A percentile compares a stretch with the other conserved stretches of the same genome.
phyloP scores from a whole-genome alignment of 2,329 filamentous ascomycete genomes.

The Claviceps digitariae region DNA sequence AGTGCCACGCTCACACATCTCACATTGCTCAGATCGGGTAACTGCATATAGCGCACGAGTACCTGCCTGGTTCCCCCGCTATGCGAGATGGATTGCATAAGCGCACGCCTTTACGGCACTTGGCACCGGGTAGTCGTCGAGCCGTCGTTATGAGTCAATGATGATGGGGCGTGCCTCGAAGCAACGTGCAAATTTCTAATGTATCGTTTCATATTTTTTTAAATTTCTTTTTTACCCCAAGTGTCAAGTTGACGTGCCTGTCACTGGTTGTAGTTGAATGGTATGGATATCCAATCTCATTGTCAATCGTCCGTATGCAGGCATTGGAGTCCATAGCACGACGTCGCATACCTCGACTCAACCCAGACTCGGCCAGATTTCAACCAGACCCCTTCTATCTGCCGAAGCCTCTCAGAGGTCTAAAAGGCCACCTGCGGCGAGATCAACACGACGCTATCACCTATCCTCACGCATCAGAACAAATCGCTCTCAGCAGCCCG shows the following conservation, averaged over 20 bases:
- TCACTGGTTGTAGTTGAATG: not conserved
- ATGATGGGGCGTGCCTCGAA: not conserved
- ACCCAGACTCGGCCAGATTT: not conserved
- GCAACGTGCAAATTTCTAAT: not conserved
- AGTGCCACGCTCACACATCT: too few relatives aligned
- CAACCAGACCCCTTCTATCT: too few relatives aligned
- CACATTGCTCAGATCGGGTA: not conserved
- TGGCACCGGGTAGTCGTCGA: too few relatives aligned
- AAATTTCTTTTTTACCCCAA: not conserved
- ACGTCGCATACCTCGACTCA: not conserved
- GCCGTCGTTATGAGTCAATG: not conserved
- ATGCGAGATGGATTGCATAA: slow-evolving; percentile 1
- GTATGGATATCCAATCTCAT: not conserved
- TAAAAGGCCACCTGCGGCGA: slow-evolving; percentile 43
- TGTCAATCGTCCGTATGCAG: not conserved
- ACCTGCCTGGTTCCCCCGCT: not conserved
- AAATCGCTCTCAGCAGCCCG: slow-evolving; percentile 13
- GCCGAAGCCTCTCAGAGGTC: not conserved
- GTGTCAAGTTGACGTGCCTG: not conserved
- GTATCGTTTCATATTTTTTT: not conserved
- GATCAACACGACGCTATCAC: slow-evolving; percentile 60
- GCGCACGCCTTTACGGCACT: too few relatives aligned
- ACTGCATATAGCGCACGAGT: not conserved
- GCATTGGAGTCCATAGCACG: not conserved
- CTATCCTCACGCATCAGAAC: slow-evolving; percentile 22